Conservation (phyloP, 139 green algal genomes). For the Volvox reticuliferus region DNA sequence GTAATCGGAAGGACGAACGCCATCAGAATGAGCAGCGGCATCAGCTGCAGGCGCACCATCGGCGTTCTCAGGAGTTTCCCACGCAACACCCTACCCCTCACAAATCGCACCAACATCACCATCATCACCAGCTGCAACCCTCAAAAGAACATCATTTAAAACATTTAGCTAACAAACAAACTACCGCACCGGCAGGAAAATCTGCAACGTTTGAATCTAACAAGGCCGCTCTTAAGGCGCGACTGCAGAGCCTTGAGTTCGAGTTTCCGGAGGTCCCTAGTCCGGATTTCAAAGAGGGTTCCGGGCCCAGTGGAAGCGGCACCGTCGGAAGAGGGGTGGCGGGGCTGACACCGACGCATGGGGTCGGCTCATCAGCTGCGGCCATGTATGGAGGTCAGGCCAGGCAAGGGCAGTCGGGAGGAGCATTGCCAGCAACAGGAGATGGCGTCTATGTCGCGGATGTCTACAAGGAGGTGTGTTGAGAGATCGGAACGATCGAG, state of each 20-base stretch:
- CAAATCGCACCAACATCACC: background rate
- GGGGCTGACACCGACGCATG: too few species aligned
- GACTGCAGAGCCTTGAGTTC: conserved; percentile 5
- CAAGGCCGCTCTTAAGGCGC: conserved; percentile 23
- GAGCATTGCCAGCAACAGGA: background rate
- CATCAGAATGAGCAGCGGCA: background rate
- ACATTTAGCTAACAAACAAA: background rate
- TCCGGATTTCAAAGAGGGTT: background rate
- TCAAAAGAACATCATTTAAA: too few species aligned
- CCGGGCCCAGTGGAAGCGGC: background rate
- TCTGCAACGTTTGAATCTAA: background rate
- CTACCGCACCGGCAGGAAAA: background rate
- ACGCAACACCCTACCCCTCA: background rate
- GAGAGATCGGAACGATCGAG: too few species aligned
- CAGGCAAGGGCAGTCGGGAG: background rate
- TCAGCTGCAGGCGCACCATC: background rate
- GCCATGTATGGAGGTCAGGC: background rate
- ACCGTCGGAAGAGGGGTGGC: background rate
- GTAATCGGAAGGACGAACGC: background rate
- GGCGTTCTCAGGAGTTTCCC: background rate
- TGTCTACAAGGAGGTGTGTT: conserved; percentile 43
- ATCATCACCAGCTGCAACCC: background rate
- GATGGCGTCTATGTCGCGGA: conserved; percentile 6
- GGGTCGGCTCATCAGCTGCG: background rate
- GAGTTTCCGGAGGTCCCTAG: background rate